These are phyloP conservation scores for Termitomyces sp. DNA, from an alignment of 768 basidiomycete species.

Conservation along the genomic window DNA sequence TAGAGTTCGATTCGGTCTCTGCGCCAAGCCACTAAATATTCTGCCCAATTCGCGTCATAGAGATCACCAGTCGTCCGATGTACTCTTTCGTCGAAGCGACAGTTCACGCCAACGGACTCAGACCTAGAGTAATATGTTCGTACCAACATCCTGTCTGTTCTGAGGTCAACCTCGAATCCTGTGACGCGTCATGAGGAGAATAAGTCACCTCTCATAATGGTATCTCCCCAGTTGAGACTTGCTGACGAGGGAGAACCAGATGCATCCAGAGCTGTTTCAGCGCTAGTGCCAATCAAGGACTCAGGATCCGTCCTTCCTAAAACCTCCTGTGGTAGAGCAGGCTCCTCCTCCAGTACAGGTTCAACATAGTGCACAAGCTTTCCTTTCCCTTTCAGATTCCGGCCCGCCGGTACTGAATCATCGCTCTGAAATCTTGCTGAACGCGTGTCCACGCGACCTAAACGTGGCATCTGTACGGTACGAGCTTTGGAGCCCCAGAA, in stretches of 20 bases:
- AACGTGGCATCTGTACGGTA: conserved; percentile 12
- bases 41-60: conserved; percentile 64
- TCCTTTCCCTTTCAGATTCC: conserved; percentile 27
- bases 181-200: conserved; percentile 7
- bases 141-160: conserved; percentile 84
- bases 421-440: conserved; percentile 10
- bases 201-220: conserved; percentile 66
- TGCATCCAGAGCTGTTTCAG: conserved; percentile 38
- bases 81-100: conserved; percentile 59
- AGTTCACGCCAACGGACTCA: conserved; percentile 32
- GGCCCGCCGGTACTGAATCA: conserved; percentile 1
- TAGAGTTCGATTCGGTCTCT: conserved; percentile 77
- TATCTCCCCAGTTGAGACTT: conserved; percentile 38
- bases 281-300: conserved; percentile 55
- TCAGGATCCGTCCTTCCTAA: conserved; percentile 51
- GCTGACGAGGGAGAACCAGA: conserved; percentile 12
- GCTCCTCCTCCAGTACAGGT: conserved; percentile 13
- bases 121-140: conserved; percentile 60
- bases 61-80: conserved; percentile 61
- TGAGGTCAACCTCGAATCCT: background rate
- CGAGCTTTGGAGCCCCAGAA: conserved; percentile 7
- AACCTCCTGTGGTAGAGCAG: conserved; percentile 59
- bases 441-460: conserved; percentile 13
- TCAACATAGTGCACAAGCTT: conserved; percentile 37
- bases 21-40: conserved; percentile 86